Base-by-base conservation (phyloP, 495 filamentous ascomycete species). In the Hypoxylon intermedium region DNA sequence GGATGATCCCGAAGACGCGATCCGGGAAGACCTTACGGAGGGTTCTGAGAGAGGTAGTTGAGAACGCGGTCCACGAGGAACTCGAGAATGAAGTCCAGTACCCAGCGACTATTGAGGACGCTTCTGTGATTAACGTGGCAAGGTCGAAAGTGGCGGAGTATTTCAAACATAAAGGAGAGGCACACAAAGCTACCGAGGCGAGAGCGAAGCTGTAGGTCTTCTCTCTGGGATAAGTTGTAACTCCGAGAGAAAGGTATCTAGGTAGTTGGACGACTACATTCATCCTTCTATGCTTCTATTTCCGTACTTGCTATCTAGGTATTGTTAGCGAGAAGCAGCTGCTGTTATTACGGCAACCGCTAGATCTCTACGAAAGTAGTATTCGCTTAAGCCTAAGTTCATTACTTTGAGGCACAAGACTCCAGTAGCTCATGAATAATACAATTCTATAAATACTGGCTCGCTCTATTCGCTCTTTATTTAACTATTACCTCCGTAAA, bases 1-100 rank as follows among this genome's bases (percentile, higher is more conserved):
- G 88, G n/a, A 92, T 96, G 83, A 96, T 97, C 45, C 92, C 93
- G 5, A 93, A 92, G 77, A 97, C 92, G 23, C 74, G 93, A 18
- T 90, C 86, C 20, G 93, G 93, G 3, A 97, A 97, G 82, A 96
- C 89, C 21, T 67, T 96, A 53, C 77, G 93, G 11, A 78, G 93
- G 51, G 90, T 94, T 23, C 67, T 96, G 74, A 79, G 87, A 41
- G 91, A 94, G 74, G 70, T 97, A 57, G 69, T 96, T 2, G 93
- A 97, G 79, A 83, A 85, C 45, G 82, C 80, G 6, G 77, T 80
- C 23, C 73, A 79, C 20, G 79, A 75, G 0, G 76, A 83, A 45
- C 72, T 79, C 44, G 79, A 79, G 0, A 77, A 77, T 53, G 73
- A 72, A 36, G 80, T 85, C 0, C 63, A 70, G 20, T 75, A 80